Percentiles rank a stretch among this genome's conserved stretches.
These are phyloP conservation scores for Mycosphaerella sp. DNA, from an alignment of 2,329 filamentous ascomycete genomes.

Conservation along the genomic window DNA sequence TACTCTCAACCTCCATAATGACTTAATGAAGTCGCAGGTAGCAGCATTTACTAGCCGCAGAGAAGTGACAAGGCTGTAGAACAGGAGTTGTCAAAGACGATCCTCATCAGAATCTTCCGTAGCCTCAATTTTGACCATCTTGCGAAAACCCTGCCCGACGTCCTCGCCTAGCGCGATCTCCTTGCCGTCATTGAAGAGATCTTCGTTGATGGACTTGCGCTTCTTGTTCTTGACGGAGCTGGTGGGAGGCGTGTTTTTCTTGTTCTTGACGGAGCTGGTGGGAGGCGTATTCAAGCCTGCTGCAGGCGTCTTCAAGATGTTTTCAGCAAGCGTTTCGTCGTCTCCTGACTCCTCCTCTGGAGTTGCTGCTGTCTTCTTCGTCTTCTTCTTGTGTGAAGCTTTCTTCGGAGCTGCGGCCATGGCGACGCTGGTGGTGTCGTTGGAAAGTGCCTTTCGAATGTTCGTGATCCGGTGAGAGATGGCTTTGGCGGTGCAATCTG, in stretches of 20 bases:
- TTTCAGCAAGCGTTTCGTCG: too few relatives aligned
- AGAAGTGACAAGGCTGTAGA: too few relatives aligned
- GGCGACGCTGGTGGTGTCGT: neutral
- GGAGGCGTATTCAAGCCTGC: neutral
- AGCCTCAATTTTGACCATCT: neutral
- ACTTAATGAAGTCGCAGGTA: too few relatives aligned
- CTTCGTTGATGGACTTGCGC: conserved; percentile 6
- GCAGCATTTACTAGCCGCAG: too few relatives aligned
- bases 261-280: neutral
- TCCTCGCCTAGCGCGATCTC: conserved; percentile 28
- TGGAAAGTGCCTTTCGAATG: conserved; percentile 16
- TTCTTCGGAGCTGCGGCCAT: neutral
- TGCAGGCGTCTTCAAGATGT: too few relatives aligned
- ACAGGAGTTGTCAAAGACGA: too few relatives aligned
- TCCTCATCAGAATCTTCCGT: neutral
- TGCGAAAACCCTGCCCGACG: conserved; percentile 20
- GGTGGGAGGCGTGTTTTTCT: too few relatives aligned
- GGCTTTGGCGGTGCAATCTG: conserved; percentile 32
- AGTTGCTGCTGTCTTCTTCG: neutral
- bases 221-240: neutral
- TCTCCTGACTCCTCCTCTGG: conserved; percentile 4
- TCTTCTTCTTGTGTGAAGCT: neutral
- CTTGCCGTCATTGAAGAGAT: conserved; percentile 13
- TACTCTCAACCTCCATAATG: too few relatives aligned
- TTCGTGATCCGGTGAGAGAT: conserved; percentile 30